Conservation (phyloP, 768 basidiomycete genomes). For the Suillus brevipes region DNA sequence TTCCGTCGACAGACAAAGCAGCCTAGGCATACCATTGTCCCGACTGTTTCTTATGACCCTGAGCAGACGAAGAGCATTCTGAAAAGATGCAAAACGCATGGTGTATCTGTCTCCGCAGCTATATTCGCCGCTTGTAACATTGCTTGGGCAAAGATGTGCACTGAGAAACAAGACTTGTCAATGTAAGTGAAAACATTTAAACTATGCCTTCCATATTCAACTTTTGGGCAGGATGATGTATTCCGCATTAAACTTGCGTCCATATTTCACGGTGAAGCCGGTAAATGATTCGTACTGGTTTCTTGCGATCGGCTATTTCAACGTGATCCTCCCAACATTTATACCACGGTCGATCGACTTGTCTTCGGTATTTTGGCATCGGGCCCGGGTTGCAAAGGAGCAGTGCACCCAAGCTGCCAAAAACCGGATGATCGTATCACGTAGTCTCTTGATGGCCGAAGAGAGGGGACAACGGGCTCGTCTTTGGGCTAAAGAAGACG, state of each 20-base stretch:
- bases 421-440: conserved; percentile 57
- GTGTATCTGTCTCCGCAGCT: conserved; percentile 73
- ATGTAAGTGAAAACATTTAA: conserved; percentile 38
- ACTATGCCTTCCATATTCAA: neutral
- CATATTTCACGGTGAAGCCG: conserved; percentile 47
- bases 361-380: conserved; percentile 65
- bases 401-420: conserved; percentile 71
- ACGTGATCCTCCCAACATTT: conserved; percentile 76
- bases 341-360: conserved; percentile 47
- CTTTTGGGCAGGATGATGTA: conserved; percentile 67
- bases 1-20: conserved; percentile 55
- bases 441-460: conserved; percentile 63
- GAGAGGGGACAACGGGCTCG: conserved; percentile 62
- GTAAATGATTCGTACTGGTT: conserved; percentile 73
- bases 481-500: conserved; percentile 74
- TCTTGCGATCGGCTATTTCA: conserved; percentile 80
- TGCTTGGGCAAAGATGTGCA: conserved; percentile 62
- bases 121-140: conserved; percentile 76
- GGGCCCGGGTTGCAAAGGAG: conserved; percentile 63
- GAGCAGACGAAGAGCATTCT: conserved; percentile 62
- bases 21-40: conserved; percentile 63
- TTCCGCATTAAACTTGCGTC: conserved; percentile 78
- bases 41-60: conserved; percentile 59
- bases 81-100: conserved; percentile 66
- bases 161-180: conserved; percentile 48